Evolutionary conservation across 495 filamentous ascomycete species (phyloP).

Genomic region (Hypoxylon rickii): DNA sequence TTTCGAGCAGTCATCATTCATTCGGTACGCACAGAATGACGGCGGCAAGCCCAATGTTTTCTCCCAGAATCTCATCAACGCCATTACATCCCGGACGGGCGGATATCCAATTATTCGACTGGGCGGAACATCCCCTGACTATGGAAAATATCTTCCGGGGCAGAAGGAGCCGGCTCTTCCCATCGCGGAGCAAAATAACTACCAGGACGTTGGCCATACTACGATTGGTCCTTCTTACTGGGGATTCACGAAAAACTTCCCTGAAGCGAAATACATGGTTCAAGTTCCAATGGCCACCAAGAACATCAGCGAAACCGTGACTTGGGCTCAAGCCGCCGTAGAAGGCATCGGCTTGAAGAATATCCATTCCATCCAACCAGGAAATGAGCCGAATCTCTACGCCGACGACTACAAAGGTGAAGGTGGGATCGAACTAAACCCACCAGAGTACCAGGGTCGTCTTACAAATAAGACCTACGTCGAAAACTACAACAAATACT

Average conservation of each 20-base stretch:
- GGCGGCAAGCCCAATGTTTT: conserved; percentile 31
- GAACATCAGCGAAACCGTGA: conserved; percentile 37
- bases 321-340: conserved; percentile 35
- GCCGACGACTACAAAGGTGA: conserved; percentile 25
- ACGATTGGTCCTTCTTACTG: conserved; percentile 39
- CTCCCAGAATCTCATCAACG: conserved; percentile 36
- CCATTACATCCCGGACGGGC: conserved; percentile 34
- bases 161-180: conserved; percentile 35
- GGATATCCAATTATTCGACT: conserved; percentile 37
- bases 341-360: conserved; percentile 23
- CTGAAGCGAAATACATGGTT: conserved; percentile 33
- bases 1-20: conserved; percentile 38
- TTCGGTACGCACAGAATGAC: conserved; percentile 35
- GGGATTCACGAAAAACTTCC: conserved; percentile 33
- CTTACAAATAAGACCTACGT: conserved; percentile 38
- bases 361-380: conserved; percentile 39
- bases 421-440: conserved; percentile 29
- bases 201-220: conserved; percentile 36
- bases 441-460: conserved; percentile 35
- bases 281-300: conserved; percentile 39
- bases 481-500: conserved; percentile 36
- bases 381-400: conserved; percentile 39
- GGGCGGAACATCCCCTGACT: conserved; percentile 37
- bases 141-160: conserved; percentile 35
- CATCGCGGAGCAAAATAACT: conserved; percentile 35